Conservation (phyloP, 208 protist genomes). For the Blechomonas ayalai region DNA sequence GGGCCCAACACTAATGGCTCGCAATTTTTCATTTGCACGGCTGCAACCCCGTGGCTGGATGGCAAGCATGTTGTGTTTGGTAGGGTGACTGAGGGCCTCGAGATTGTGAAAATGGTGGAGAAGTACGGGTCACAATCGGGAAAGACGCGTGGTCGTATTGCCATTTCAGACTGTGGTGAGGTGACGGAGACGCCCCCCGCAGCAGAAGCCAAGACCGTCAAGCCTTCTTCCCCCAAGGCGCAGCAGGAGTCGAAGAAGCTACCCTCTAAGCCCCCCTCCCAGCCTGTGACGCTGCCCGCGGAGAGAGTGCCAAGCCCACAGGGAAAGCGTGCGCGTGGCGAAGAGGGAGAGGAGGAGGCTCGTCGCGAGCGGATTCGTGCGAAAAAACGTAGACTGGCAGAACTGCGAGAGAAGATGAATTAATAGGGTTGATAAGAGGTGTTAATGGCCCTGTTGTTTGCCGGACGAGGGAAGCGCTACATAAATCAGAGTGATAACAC, state of each 20-base stretch:
- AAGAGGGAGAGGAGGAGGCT: conserved; percentile 25
- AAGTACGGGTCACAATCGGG: conserved; percentile 54
- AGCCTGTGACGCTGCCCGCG: too few species aligned
- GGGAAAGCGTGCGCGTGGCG: conserved; percentile 10
- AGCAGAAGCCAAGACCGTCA: not conserved
- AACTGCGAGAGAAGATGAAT: conserved; percentile 40
- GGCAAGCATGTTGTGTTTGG: conserved; percentile 97
- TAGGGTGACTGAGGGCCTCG: conserved; percentile 77
- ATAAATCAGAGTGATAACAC: too few species aligned
- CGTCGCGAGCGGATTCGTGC: conserved; percentile 46
- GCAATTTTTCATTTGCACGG: conserved; percentile 93
- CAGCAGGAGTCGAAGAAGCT: conserved; percentile 7
- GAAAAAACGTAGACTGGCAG: conserved; percentile 53
- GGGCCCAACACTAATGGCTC: conserved; percentile 97
- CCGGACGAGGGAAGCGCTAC: too few species aligned
- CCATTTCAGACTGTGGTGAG: conserved; percentile 78
- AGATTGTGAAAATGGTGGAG: conserved; percentile 83
- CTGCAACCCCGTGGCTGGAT: conserved; percentile 79
- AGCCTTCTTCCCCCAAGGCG: not conserved
- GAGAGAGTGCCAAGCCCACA: conserved; percentile 8
- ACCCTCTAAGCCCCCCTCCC: too few species aligned
- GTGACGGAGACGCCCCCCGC: conserved; percentile 13
- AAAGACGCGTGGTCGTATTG: conserved; percentile 55
- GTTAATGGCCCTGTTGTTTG: too few species aligned
- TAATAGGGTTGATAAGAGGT: too few species aligned